A percentile compares a stretch with the other conserved stretches of the same genome.
Evolutionary conservation across 1,284 basidiomycete genomes (phyloP).

Genomic region (Marasmius sp.): DNA sequence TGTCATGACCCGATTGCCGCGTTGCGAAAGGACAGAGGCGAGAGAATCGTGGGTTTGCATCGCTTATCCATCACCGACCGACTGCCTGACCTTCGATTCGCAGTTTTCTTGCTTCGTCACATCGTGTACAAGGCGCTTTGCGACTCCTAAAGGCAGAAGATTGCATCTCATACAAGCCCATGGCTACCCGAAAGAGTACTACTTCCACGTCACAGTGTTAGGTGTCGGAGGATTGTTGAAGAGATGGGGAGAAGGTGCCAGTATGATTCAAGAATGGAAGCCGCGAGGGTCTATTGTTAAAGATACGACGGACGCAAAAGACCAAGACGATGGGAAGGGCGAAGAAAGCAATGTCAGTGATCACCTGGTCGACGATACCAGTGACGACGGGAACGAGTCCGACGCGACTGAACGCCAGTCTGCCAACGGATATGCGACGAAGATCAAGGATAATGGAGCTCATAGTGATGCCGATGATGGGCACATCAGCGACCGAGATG

Average conservation of each 20-base stretch:
- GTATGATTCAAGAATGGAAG: constrained; percentile 74
- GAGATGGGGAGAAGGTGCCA: constrained; percentile 79
- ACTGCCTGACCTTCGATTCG: not conserved
- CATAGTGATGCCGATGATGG: constrained; percentile 8
- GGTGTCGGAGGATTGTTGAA: constrained; percentile 76
- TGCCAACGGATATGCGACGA: not conserved
- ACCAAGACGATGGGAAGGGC: constrained; percentile 16
- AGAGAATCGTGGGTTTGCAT: constrained; percentile 73
- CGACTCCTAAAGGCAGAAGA: constrained; percentile 74
- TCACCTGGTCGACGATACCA: not conserved
- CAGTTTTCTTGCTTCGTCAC: constrained; percentile 83
- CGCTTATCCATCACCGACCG: not conserved
- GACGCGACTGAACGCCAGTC: constrained; percentile 1
- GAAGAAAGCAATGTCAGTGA: constrained; percentile 5
- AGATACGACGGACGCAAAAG: constrained; percentile 17
- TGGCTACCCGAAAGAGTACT: constrained; percentile 83
- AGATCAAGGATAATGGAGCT: constrained; percentile 17
- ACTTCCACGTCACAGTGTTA: constrained; percentile 86
- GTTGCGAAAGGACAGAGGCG: constrained; percentile 75
- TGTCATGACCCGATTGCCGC: constrained; percentile 83
- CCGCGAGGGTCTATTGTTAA: constrained; percentile 37
- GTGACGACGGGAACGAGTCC: constrained; percentile 15
- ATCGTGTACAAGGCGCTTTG: constrained; percentile 62
- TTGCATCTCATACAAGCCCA: constrained; percentile 83
- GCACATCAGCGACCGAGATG: constrained; percentile 17